Base-by-base conservation (phyloP, 345 rosid genomes). In the Lepidium africanum region DNA sequence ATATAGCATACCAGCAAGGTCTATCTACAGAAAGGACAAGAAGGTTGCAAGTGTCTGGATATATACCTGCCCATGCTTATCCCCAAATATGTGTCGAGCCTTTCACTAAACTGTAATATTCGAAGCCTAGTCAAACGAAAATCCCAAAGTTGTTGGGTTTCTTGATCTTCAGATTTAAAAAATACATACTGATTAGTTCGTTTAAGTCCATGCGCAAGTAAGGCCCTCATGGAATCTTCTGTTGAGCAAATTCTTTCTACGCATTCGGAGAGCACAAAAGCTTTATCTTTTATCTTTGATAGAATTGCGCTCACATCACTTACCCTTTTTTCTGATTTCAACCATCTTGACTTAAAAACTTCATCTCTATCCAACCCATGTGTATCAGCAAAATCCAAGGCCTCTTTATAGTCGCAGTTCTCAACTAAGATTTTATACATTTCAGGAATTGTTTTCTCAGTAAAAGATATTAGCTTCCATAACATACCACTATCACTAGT, bases 1-100 rank as follows among this genome's bases (percentile, higher is more conserved):
- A 41, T 38, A 66, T 59, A 55, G 37, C 38, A 58, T 59, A 64
- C 17, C 70, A 46, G 43, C 5, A 38, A 38, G 58, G 50, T 43
- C 45, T 47, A 47, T 56, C 37, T 54, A 27, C 37, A 60, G 36
- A 54, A 33, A 68, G 21, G 16, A 68, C 42, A 68, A 53, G 57
- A 62, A 67, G 47, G 62, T 8, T 52, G 41, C 30, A 57, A 42
- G 52, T 2, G 56, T 41, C 33, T 38, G 49, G 49, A 63, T 12
- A 52, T 11, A 65, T 89, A 89, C 99, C 99, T 91, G 86, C 99
- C 96, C 99, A 91, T 91, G 85, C 86, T 94, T 77, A 94, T 86
- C 62, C 99, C 99, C 81, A 89, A 69, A 80, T 74, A 94, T 42
- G 97, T 89, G 85, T 94, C 99, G 63, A 94, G 77, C 71, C 90